These are phyloP conservation scores for Colletotrichum eleusines DNA, from an alignment of 2,329 filamentous ascomycete species.

Conservation along the genomic window DNA sequence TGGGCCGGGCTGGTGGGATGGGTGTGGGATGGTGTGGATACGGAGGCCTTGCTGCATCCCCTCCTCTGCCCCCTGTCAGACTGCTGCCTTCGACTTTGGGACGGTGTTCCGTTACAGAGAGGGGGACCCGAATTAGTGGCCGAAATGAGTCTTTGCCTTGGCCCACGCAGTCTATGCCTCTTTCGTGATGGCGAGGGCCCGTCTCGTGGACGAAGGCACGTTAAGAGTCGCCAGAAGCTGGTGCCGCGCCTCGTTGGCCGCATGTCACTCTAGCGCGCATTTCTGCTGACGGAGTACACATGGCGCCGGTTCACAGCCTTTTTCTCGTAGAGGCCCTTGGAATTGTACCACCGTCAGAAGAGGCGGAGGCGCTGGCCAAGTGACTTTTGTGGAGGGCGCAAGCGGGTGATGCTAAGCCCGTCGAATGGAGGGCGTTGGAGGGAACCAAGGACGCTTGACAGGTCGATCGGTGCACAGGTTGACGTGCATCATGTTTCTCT, in stretches of 20 bases:
- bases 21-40: conserved; percentile 38
- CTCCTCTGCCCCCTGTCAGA: conserved; percentile 18
- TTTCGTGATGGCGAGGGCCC: conserved; percentile 19
- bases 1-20: neutral
- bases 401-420: conserved; percentile 33
- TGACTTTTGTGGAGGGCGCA: conserved; percentile 28
- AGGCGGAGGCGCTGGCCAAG: conserved; percentile 27
- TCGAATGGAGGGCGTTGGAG: conserved; percentile 33
- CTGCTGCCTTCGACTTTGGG: conserved; percentile 29
- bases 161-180: conserved; percentile 16
- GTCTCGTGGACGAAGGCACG: conserved; percentile 4
- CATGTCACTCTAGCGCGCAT: conserved; percentile 11
- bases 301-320: conserved; percentile 13
- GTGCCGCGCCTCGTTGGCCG: conserved; percentile 6
- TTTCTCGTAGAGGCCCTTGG: conserved; percentile 9
- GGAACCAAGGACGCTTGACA: conserved; percentile 27
- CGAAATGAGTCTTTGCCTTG: conserved; percentile 33
- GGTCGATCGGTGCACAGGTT: conserved; percentile 1
- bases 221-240: neutral
- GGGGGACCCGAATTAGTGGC: no score
- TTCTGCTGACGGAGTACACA: conserved; percentile 11
- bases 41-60: conserved; percentile 21
- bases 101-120: no score
- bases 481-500: conserved; percentile 11
- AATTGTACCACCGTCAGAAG: neutral